Evolutionary conservation across 2,329 filamentous ascomycete species (phyloP).

Genomic region (Pseudogymnoascus sp.): DNA sequence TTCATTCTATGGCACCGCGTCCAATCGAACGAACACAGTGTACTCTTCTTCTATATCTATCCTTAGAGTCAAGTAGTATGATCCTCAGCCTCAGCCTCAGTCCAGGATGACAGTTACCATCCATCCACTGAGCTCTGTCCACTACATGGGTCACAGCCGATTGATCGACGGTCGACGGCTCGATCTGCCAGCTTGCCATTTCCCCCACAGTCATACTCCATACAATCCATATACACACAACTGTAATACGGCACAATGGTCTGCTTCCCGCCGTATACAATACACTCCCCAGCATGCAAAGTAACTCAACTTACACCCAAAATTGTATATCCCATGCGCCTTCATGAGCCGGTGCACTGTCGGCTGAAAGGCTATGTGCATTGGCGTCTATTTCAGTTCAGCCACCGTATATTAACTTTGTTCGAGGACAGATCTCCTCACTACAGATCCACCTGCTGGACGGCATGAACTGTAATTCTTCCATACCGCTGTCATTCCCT

Average conservation of each 20-base stretch:
- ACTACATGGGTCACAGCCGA: background rate
- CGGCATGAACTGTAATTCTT: background rate
- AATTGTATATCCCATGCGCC: background rate
- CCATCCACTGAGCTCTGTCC: background rate
- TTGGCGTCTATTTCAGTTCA: background rate
- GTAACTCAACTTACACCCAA: background rate
- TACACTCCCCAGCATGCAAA: background rate
- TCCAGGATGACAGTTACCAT: too few relatives aligned
- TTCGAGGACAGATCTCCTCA: conserved; percentile 8
- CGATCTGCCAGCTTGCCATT: background rate
- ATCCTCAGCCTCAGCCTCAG: background rate
- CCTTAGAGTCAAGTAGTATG: background rate
- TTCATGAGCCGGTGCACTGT: background rate
- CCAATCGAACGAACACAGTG: conserved; percentile 4
- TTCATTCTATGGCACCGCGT: background rate
- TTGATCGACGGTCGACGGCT: background rate
- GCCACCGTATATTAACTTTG: background rate
- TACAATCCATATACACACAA: background rate
- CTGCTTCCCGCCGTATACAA: background rate
- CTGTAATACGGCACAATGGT: conserved; percentile 3
- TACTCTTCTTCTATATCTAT: background rate
- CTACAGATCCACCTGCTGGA: background rate
- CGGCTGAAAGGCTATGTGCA: conserved; percentile 5
- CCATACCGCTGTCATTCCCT: background rate
- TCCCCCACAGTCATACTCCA: background rate